A percentile compares a stretch with the other conserved stretches of the same genome.
These are phyloP conservation scores for Pythium phragmiticola DNA, from an alignment of 352 stramenopile genomes.

Conservation along the genomic window DNA sequence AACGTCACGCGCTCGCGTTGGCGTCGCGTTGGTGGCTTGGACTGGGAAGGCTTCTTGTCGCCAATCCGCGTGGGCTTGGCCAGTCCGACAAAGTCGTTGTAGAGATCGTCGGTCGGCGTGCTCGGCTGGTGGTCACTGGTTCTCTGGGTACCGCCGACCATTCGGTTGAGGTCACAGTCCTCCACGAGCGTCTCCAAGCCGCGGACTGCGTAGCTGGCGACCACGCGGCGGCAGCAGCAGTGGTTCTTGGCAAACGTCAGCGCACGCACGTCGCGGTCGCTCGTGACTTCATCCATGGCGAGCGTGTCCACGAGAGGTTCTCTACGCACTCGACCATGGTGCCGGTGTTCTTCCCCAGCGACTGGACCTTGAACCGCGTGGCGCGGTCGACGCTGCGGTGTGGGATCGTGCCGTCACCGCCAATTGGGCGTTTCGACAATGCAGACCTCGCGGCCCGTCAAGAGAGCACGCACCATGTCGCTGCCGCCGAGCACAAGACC, in stretches of 20 bases:
- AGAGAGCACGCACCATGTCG: constrained; percentile 40
- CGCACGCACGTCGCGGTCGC: too few species aligned
- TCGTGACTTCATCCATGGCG: too few species aligned
- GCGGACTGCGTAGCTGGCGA: constrained; percentile 79
- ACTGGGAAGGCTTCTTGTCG: too few species aligned
- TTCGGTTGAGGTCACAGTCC: constrained; percentile 65
- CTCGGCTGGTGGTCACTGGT: background rate
- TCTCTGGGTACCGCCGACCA: constrained; percentile 63
- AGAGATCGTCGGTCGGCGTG: too few species aligned
- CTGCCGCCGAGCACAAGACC: constrained; percentile 62
- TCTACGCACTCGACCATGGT: too few species aligned
- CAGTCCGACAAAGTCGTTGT: too few species aligned
- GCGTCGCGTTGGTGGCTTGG: background rate
- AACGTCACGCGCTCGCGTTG: constrained; percentile 38
- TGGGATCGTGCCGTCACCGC: background rate
- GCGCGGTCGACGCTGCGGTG: too few species aligned
- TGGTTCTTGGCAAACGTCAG: constrained; percentile 43
- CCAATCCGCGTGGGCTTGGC: too few species aligned
- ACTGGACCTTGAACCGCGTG: too few species aligned
- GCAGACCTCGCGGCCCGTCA: too few species aligned
- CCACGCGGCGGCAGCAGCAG: constrained; percentile 56
- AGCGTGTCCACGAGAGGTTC: too few species aligned
- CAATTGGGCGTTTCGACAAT: constrained; percentile 3
- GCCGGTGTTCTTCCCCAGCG: too few species aligned
- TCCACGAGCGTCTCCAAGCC: constrained; percentile 73